These are phyloP conservation scores for Populus nigra DNA, from an alignment of 345 rosid genomes.

Conservation along the genomic window DNA sequence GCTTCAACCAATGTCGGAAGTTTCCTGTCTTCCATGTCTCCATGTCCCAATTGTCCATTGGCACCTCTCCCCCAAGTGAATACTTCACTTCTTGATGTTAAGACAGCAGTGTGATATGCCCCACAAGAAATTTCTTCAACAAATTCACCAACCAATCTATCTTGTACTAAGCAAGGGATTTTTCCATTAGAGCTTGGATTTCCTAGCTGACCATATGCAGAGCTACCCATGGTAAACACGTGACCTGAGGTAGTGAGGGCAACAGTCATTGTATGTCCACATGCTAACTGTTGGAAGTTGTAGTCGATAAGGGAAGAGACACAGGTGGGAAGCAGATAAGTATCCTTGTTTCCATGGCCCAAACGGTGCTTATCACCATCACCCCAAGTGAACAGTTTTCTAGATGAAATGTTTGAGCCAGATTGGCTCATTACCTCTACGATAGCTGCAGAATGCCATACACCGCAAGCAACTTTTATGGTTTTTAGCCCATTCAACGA, in stretches of 20 bases:
- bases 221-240: slow-evolving; percentile 84
- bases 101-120: slow-evolving; percentile 73
- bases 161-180: slow-evolving; percentile 75
- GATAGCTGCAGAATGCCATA: slow-evolving; percentile 96
- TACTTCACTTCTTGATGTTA: slow-evolving; percentile 91
- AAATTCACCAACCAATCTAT: slow-evolving; percentile 81
- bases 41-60: slow-evolving; percentile 87
- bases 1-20: slow-evolving; percentile 81
- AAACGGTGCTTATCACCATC: slow-evolving; percentile 85
- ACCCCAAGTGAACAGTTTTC: slow-evolving; percentile 95
- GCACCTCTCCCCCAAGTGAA: slow-evolving; percentile 96
- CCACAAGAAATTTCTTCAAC: slow-evolving; percentile 94
- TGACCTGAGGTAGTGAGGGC: slow-evolving; percentile 96
- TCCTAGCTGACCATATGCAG: slow-evolving; percentile 76
- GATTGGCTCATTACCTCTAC: slow-evolving; percentile 73
- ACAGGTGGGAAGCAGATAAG: slow-evolving; percentile 75
- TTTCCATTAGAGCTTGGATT: slow-evolving; percentile 67
- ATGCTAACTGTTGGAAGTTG: slow-evolving; percentile 82
- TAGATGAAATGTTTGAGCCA: slow-evolving; percentile 48
- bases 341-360: slow-evolving; percentile 90
- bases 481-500: slow-evolving; percentile 64
- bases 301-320: slow-evolving; percentile 85
- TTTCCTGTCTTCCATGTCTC: slow-evolving; percentile 71
- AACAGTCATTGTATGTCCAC: slow-evolving; percentile 79
- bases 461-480: slow-evolving; percentile 83